Conservation (phyloP, 768 basidiomycete genomes). For the Sarcodon sp. region DNA sequence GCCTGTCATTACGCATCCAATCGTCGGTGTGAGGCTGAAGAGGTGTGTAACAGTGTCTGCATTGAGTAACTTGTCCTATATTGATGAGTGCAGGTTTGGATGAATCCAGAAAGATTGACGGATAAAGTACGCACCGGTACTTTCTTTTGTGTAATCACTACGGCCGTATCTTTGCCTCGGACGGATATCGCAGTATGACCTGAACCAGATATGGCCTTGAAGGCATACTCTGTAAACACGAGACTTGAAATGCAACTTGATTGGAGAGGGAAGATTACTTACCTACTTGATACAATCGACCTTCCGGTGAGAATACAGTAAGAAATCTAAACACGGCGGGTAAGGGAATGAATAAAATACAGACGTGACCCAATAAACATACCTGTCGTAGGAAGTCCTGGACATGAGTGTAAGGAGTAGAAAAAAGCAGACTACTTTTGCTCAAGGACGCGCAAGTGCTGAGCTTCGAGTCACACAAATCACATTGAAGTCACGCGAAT, state of each 20-base stretch:
- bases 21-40: slow-evolving; percentile 90
- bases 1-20: slow-evolving; percentile 98
- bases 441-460: slow-evolving; percentile 50
- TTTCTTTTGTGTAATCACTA: slow-evolving; percentile 97
- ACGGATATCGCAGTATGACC: slow-evolving; percentile 92
- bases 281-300: slow-evolving; percentile 98
- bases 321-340: slow-evolving; percentile 51
- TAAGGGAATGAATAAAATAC: background rate
- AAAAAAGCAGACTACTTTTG: slow-evolving; percentile 9
- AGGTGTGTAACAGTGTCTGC: slow-evolving; percentile 89
- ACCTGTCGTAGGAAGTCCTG: slow-evolving; percentile 90
- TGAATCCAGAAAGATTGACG: background rate
- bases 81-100: background rate
- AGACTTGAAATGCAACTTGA: background rate
- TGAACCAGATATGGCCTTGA: slow-evolving; percentile 97
- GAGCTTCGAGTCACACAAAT: background rate
- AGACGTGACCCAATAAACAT: slow-evolving; percentile 1
- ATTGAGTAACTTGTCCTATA: slow-evolving; percentile 93
- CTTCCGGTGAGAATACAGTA: slow-evolving; percentile 96
- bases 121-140: slow-evolving; percentile 60
- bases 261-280: slow-evolving; percentile 16
- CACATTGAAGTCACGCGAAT: background rate
- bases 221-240: slow-evolving; percentile 77
- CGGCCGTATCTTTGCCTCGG: slow-evolving; percentile 86
- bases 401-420: slow-evolving; percentile 43